Conservation (phyloP, 257 asterid genomes). For the Primulina huaijiensis region DNA sequence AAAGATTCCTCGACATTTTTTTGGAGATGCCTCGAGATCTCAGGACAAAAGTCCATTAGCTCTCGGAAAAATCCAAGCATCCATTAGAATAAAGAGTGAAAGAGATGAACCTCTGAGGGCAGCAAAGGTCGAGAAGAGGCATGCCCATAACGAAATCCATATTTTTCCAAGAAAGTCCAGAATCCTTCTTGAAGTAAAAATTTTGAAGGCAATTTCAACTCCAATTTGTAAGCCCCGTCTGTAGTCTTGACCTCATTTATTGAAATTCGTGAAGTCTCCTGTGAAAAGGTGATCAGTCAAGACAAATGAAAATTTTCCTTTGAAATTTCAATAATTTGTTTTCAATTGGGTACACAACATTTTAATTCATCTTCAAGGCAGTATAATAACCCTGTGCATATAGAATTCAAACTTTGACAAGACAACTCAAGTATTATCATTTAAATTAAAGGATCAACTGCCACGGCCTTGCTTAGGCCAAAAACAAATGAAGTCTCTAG, state of each 20-base stretch:
- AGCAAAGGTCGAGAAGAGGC: conserved; percentile 63
- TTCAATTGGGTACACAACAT: not conserved
- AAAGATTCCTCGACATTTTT: too few species aligned
- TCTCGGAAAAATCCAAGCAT: not conserved
- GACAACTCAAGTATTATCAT: conserved; percentile 3
- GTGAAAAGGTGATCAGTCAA: conserved; percentile 30
- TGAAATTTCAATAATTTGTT: conserved; percentile 13
- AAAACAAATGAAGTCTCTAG: not conserved
- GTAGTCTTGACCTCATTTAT: conserved; percentile 55
- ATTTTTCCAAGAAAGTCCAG: conserved; percentile 75
- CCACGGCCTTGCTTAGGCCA: conserved; percentile 5
- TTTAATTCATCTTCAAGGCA: conserved; percentile 4
- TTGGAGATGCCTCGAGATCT: not conserved
- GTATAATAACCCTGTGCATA: not conserved
- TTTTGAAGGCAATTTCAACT: conserved; percentile 68
- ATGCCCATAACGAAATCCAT: conserved; percentile 77
- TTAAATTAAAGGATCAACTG: conserved; percentile 19
- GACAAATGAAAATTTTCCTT: conserved; percentile 9
- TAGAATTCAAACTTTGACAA: conserved; percentile 10
- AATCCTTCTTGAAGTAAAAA: conserved; percentile 33
- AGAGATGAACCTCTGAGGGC: conserved; percentile 72
- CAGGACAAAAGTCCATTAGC: not conserved
- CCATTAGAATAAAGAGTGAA: conserved; percentile 12
- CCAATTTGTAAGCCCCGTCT: conserved; percentile 77
- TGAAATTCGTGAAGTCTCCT: conserved; percentile 71